Evolutionary conservation across 108 stramenopile genomes (phyloP), one percentile per base, ranked within the genome.

Genomic region (Cyclotella sp.): DNA sequence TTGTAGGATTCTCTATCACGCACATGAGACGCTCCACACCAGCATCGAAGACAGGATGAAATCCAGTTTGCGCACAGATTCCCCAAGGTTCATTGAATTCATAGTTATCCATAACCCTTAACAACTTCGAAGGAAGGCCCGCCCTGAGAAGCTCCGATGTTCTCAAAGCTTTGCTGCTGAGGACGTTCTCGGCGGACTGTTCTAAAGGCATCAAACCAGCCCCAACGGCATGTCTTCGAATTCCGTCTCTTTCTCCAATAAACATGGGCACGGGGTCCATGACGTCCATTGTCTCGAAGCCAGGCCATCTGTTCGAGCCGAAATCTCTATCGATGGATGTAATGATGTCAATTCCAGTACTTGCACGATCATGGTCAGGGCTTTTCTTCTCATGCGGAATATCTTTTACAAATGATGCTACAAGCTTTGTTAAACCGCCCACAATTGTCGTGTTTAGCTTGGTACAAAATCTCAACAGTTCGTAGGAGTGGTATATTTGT

Each of bases 271-370:
- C 45, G 0, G 89, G 87, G 40, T 87, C 82, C 88, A 90, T 80
- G 0, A 68, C 60, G 7, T 76, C 72, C 43, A 89, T 82, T n/a
- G 65, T 57, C 12, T 84, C 34, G 81, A 92, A 92, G 49, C 86
- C 54, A 76, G 86, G 87, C 59, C 88, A 85, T 4, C 75, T 59
- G 41, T 73, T 85, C 42, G 59, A 53, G 18, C 89, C 89, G 81
- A 89, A 92, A 70, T 92, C 91, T n/a, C 91, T 80, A 82, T 92
- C 91, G 29, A 92, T 69, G 26, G 84, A 79, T 9, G 91, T 92
- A 26, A 92, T 87, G 27, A 92, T 78, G 60, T 92, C 91, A 22
- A 80, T 41, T 30, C 64, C 78, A 15, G 29, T 51, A 21, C 40
- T 21, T 14, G 14, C 18, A 26, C 44, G n/a, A 28, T 57, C 30